Evolutionary conservation across 805 yeast species (phyloP), one percentile per base, ranked within the genome.

Genomic region (Zygoascus biomembranicola): DNA sequence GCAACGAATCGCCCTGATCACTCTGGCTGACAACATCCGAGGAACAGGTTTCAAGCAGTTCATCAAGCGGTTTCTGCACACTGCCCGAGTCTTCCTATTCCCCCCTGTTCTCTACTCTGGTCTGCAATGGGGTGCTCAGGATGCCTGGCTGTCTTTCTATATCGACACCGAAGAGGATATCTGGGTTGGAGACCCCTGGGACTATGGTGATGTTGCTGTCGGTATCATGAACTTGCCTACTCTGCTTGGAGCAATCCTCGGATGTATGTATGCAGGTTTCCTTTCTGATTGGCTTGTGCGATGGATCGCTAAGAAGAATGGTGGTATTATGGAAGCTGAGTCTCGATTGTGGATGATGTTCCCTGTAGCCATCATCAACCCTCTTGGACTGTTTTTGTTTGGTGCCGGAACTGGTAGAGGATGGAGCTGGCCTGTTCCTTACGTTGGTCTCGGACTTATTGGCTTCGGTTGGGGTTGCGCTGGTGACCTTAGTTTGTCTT

Each of bases 121-220:
- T 26, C 61, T 80, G 16, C 79, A 85, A 57, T 86, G 92, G 92
- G 92, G 92, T 43, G 74, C 82, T 52, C 92, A 85, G 65, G 88
- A 84, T 63, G 86, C 89, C 0, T 82, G 84, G 63, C 73, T 85
- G 59, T 80, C 90, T 0, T 85, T 86, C 62, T 86, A 85, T 66
- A 67, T 86, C 57, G 85, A 90, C 2, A 79, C 87, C 8, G 86
- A 84, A 65, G 90, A 85, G 56, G 82, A 82, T 51, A 70, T 72
- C 57, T 85, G 81, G 70, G 79, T 79, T 52, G 83, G 76, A 53
- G 74, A 75, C 0, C 94, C 94, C 10, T 86, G 79, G 75, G 77
- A 78, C 65, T 84, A 83, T 62, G 72, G 81, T 14, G 76, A 82
- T 59, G 75, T 77, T 5, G 87, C 82, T 35, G 87, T 85, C 23